Conservation (phyloP, 805 yeast species). For the Spathaspora passalidarum region DNA sequence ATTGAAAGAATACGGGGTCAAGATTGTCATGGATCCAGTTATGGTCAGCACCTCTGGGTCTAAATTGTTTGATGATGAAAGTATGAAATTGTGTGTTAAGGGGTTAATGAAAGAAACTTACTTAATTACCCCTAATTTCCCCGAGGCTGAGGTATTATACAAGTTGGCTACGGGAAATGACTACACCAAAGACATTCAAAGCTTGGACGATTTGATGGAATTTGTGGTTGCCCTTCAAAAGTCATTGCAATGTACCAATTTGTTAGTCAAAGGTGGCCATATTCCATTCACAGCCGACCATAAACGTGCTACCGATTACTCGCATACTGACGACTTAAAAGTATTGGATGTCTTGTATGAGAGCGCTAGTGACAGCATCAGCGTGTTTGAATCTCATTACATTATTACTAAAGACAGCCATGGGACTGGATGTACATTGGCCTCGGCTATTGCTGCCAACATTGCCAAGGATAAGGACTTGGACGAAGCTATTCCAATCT, state of each 20-base stretch:
- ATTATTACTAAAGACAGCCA: slow-evolving; percentile 59
- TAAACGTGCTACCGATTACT: background rate
- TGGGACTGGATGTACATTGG: slow-evolving; percentile 89
- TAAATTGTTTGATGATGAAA: slow-evolving; percentile 46
- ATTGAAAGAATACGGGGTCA: slow-evolving; percentile 22
- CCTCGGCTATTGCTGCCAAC: slow-evolving; percentile 77
- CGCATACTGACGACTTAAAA: slow-evolving; percentile 4
- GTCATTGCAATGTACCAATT: slow-evolving; percentile 42
- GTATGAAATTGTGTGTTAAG: slow-evolving; percentile 41
- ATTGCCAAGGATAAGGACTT: slow-evolving; percentile 55
- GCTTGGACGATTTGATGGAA: slow-evolving; percentile 32
- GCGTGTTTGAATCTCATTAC: slow-evolving; percentile 46
- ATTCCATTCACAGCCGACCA: slow-evolving; percentile 37
- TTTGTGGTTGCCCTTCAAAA: slow-evolving; percentile 24
- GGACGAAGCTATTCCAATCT: slow-evolving; percentile 48
- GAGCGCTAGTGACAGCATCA: slow-evolving; percentile 28
- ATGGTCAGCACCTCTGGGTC: slow-evolving; percentile 81
- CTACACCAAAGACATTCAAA: slow-evolving; percentile 13
- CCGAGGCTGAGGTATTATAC: slow-evolving; percentile 55
- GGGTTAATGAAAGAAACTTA: slow-evolving; percentile 50
- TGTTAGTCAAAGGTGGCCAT: slow-evolving; percentile 83
- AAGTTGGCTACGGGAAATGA: slow-evolving; percentile 22
- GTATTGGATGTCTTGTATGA: slow-evolving; percentile 57
- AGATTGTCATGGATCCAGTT: slow-evolving; percentile 76
- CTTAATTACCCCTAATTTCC: slow-evolving; percentile 71